A percentile compares a stretch with the other conserved stretches of the same genome.
These are phyloP conservation scores for Peronospora belbahrii DNA, from an alignment of 352 stramenopile species.

Conservation along the genomic window DNA sequence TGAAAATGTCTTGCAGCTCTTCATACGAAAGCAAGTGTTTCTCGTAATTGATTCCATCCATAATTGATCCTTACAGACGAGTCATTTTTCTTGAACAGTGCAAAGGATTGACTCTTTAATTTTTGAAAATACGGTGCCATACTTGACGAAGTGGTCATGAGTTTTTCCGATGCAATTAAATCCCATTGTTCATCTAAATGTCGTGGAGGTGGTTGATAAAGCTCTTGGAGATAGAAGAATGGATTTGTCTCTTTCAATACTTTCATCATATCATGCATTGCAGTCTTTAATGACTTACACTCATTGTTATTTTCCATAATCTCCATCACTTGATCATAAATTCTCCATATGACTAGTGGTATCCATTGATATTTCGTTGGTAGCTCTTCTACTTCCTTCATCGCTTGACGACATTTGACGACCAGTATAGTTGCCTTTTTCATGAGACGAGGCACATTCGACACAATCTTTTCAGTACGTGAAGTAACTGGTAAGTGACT, in stretches of 20 bases:
- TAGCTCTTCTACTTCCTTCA: constrained; percentile 16
- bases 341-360: constrained; percentile 23
- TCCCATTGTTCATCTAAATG: constrained; percentile 12
- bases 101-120: constrained; percentile 16
- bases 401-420: constrained; percentile 1
- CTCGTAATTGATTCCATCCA: constrained; percentile 24
- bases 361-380: constrained; percentile 30
- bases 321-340: constrained; percentile 22
- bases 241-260: constrained; percentile 24
- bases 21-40: constrained; percentile 19
- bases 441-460: constrained; percentile 17
- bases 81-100: constrained; percentile 18
- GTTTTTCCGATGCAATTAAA: constrained; percentile 12
- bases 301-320: neutral
- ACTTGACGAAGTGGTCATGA: constrained; percentile 14
- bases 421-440: constrained; percentile 9
- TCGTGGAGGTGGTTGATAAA: constrained; percentile 30
- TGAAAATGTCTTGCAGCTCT: constrained; percentile 34
- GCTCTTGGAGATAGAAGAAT: constrained; percentile 36
- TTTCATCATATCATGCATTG: constrained; percentile 29
- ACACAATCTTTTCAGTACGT: constrained; percentile 1
- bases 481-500: too few relatives aligned
- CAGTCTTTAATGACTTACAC: constrained; percentile 13
- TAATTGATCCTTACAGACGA: constrained; percentile 3
- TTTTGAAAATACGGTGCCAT: constrained; percentile 22